Base-by-base conservation (phyloP, 1,139 yeast species). In the Lodderomyces metapsilosis region DNA sequence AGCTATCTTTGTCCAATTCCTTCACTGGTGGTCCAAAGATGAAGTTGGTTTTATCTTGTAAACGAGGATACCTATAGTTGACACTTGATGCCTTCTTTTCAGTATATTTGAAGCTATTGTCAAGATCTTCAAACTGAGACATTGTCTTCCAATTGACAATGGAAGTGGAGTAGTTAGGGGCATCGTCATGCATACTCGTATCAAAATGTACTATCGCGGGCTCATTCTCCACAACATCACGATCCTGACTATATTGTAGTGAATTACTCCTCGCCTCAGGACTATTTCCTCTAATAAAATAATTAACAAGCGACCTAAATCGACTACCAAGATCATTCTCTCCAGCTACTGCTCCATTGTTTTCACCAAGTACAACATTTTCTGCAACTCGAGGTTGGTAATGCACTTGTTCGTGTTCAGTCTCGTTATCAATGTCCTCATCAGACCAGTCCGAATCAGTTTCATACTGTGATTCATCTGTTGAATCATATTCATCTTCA, bases 1-100 rank as follows among this genome's bases (percentile, higher is more conserved):
- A 28, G 18, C 53, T 57, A 7, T 59, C 55, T 5, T 52, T 42
- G 2, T 28, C 18, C 3, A 28, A 3, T 8, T 13, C 5, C 18
- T 15, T 13, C 18, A 28, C 32, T 33, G 24, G 18, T 13, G 36
- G 25, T 5, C 16, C 5, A 11, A 8, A 33, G 5, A 33, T 33
- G 11, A 33, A 33, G 18, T 33, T 33, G 5, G 36, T 13, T 22
- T 20, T 21, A 20, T 18, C 25, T 5, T 20, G 25, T 21, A 13
- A 13, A 12, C n/a, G 17, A 22, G 25, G 36, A 21, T 20, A 33
- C 10, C n/a, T 33, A 9, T 11, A 33, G 12, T 11, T 32, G n/a
- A 20, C 20, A 22, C 33, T 8, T 23, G 24, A 18, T 6, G 27
- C 23, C 11, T 16, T 17, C 31, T 35, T 38, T 4, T 37, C 12